Evolutionary conservation across 805 yeast genomes (phyloP), one percentile per base, ranked within the genome.

Genomic region (Yarrowia osloensis): DNA sequence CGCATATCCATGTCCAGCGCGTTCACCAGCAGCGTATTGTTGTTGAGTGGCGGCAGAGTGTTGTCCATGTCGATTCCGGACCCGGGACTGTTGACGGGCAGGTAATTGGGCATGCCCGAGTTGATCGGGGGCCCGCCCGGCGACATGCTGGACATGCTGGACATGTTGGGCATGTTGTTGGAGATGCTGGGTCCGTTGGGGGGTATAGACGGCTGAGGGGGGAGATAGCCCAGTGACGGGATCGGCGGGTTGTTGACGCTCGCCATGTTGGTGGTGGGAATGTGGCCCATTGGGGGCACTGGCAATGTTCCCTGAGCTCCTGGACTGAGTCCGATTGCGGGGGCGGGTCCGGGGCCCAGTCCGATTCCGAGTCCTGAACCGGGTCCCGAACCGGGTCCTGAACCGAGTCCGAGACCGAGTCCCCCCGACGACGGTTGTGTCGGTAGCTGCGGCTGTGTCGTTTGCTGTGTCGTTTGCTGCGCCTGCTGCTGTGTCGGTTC

Each of bases 1-100:
- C 63, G 47, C 63, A 57, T 57, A 15, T 57, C 63, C 49, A 57
- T 40, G 3, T 57, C 63, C 49, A 57, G 28, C 13, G 63, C 63
- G 28, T 57, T 57, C 17, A 57, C 63, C 37, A 57, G 49, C 15
- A 57, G 63, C 12, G 63, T 57, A 46, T 40, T 57, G 37, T 57
- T 57, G 49, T 26, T 57, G 13, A 54, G 61, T 2, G 63, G 63
- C 2, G 63, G 63, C n/a, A 57, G 28, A 8, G 63, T 57, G 26
- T 39, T 39, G 26, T 57, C 63, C 63, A 57, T 39, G 13, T 35
- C 61, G 15, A 50, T 50, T 2, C 57, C 46, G 8, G 46, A 4
- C 0, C 46, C 40, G 3, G 57, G 57, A 15, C 40, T 33, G 40
- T 50, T 50, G 19, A 33, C 57, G 7, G 57, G 57, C 13, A 50